Conservation (phyloP, 2,329 filamentous ascomycete genomes). For the Diaporthe citri region DNA sequence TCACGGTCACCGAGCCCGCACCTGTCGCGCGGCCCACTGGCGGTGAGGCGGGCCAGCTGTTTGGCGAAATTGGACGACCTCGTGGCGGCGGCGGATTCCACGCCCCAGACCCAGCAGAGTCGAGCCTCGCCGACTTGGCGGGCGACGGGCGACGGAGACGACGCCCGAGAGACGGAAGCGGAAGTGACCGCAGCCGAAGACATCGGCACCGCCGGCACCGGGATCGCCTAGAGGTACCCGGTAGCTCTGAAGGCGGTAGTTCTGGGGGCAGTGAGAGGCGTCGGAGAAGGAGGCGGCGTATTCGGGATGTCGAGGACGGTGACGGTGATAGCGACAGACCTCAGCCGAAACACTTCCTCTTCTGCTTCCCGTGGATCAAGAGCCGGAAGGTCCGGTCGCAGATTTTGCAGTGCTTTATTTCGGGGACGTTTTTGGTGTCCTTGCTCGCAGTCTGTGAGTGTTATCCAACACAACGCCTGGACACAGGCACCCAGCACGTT, state of each 20-base stretch:
- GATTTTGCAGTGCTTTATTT: slow-evolving; percentile 72
- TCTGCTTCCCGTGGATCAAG: slow-evolving; percentile 68
- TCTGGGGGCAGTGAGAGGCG: slow-evolving; percentile 28
- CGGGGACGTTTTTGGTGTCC: slow-evolving; percentile 71
- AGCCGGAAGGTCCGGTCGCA: slow-evolving; percentile 67
- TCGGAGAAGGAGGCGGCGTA: slow-evolving; percentile 30
- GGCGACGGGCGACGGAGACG: slow-evolving; percentile 55
- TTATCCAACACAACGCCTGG: neutral
- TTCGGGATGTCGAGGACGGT: slow-evolving; percentile 39
- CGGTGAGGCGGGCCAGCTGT: slow-evolving; percentile 37
- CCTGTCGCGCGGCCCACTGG: slow-evolving; percentile 28
- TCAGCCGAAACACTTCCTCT: slow-evolving; percentile 60
- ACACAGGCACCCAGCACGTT: neutral
- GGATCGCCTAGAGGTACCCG: slow-evolving; percentile 40
- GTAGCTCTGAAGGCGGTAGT: slow-evolving; percentile 13
- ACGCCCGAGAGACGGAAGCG: slow-evolving; percentile 33
- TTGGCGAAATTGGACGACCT: slow-evolving; percentile 21
- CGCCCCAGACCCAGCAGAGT: slow-evolving; percentile 62
- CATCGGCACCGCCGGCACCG: slow-evolving; percentile 31
- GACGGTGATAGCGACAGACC: slow-evolving; percentile 41
- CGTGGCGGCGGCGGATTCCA: slow-evolving; percentile 47
- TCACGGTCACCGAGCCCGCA: slow-evolving; percentile 30
- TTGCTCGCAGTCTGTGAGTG: slow-evolving; percentile 76
- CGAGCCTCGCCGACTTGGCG: slow-evolving; percentile 59
- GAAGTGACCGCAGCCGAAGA: slow-evolving; percentile 16